phyloP scores from a whole-genome alignment of 2,329 filamentous ascomycete genomes.

The Emericellopsis atlantica region DNA sequence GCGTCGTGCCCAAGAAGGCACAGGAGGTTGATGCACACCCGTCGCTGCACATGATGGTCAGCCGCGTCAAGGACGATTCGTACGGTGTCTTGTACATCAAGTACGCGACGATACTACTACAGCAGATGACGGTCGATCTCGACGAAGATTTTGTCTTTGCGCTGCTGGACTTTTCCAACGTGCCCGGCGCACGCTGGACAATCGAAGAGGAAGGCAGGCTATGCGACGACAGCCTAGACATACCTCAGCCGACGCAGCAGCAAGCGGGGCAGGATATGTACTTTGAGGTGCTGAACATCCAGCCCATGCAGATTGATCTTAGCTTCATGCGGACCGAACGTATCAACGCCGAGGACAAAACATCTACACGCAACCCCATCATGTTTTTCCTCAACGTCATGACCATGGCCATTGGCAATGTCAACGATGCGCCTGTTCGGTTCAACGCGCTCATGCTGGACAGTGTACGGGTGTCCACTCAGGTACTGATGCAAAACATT shows the following conservation, averaged over 20 bases:
- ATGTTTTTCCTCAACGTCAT: constrained; percentile 99
- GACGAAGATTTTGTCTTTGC: constrained; percentile 98
- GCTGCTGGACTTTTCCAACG: constrained; percentile 85
- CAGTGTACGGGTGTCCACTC: constrained; percentile 83
- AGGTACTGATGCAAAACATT: constrained; percentile 72
- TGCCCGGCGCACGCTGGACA: constrained; percentile 75
- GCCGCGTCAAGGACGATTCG: constrained; percentile 92
- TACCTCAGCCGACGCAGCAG: constrained; percentile 80
- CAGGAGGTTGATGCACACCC: constrained; percentile 95
- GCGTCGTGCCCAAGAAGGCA: constrained; percentile 91
- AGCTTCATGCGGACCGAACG: constrained; percentile 95
- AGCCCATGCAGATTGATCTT: constrained; percentile 94
- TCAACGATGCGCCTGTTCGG: constrained; percentile 91
- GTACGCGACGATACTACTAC: constrained; percentile 83
- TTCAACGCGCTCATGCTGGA: constrained; percentile 91
- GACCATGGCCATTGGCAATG: constrained; percentile 98
- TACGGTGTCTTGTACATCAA: constrained; percentile 98
- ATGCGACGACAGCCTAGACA: constrained; percentile 80
- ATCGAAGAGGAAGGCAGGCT: constrained; percentile 64
- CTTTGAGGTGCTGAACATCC: constrained; percentile 92
- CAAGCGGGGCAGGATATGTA: constrained; percentile 89
- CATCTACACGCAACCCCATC: constrained; percentile 79
- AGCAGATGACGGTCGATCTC: constrained; percentile 96
- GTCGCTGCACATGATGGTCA: constrained; percentile 83
- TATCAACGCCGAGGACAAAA: constrained; percentile 91